Conservation (phyloP, 371 early-diverging fungal genomes). For the Rhizopus arrhizus region DNA sequence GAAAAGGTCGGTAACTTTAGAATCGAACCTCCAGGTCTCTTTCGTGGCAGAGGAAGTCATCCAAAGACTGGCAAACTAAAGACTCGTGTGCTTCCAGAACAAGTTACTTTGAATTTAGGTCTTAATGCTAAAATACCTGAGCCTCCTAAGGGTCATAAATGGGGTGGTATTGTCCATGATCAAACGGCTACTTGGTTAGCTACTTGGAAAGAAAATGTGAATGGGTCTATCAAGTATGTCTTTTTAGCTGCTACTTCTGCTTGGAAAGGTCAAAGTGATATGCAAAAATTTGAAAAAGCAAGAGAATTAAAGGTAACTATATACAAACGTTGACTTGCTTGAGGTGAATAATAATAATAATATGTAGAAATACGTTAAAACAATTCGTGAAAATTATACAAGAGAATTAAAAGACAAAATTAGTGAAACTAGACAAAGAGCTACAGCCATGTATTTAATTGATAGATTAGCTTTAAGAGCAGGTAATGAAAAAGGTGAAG, state of each 20-base stretch:
- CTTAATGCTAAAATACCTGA: constrained; percentile 77
- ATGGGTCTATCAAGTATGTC: constrained; percentile 89
- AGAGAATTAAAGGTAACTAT: constrained; percentile 76
- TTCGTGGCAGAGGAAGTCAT: constrained; percentile 96
- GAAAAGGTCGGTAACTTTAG: constrained; percentile 97
- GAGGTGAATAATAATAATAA: neutral
- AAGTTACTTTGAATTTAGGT: constrained; percentile 92
- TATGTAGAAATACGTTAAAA: constrained; percentile 63
- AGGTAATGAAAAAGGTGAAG: constrained; percentile 97
- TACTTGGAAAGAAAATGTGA: constrained; percentile 97
- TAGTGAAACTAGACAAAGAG: constrained; percentile 86
- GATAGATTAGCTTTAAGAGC: constrained; percentile 95
- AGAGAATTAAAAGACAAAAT: constrained; percentile 75
- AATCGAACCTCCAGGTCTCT: constrained; percentile 95
- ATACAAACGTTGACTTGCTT: neutral
- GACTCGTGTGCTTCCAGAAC: constrained; percentile 87
- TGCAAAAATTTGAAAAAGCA: constrained; percentile 96
- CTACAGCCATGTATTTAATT: constrained; percentile 95
- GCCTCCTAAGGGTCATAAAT: constrained; percentile 87
- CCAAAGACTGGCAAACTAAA: constrained; percentile 94
- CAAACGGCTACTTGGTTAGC: constrained; percentile 96
- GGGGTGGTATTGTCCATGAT: constrained; percentile 89
- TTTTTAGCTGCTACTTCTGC: constrained; percentile 90
- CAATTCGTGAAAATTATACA: constrained; percentile 80
- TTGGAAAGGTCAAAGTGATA: constrained; percentile 94